A percentile compares a stretch with the other conserved stretches of the same genome.
Conservation (phyloP, 106 monocot species). For the Amphibolis antarctica region DNA sequence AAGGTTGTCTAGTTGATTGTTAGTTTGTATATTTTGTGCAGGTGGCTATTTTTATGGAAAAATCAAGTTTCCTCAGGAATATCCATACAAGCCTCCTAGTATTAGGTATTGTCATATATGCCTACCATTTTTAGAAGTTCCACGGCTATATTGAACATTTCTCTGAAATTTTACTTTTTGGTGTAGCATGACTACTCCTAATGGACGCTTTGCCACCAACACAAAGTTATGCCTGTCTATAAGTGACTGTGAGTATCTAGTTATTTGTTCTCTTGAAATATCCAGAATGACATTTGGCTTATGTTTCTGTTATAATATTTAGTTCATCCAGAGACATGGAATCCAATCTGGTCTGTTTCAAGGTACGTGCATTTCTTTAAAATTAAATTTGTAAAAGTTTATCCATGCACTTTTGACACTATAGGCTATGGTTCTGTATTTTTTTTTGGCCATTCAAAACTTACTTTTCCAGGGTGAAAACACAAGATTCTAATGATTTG, state of each 20-base stretch:
- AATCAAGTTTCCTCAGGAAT: conserved; percentile 94
- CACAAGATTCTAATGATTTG: no score
- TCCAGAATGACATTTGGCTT: conserved; percentile 5
- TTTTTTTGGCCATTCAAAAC: no score
- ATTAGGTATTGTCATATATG: conserved; percentile 52
- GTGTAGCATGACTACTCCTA: conserved; percentile 94
- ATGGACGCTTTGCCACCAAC: conserved; percentile 89
- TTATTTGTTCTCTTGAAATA: background rate
- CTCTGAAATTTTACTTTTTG: conserved; percentile 6
- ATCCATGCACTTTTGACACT: no score
- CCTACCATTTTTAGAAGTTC: background rate
- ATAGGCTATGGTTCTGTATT: no score
- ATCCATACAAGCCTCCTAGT: conserved; percentile 97
- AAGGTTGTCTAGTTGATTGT: no score
- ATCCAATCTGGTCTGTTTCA: conserved; percentile 98
- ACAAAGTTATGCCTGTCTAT: conserved; percentile 74
- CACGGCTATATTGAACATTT: background rate
- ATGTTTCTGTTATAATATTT: conserved; percentile 15
- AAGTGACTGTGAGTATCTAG: conserved; percentile 58
- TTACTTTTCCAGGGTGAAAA: no score
- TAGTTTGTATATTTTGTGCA: conserved; percentile 18
- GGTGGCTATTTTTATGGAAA: conserved; percentile 98
- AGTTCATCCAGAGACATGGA: conserved; percentile 99
- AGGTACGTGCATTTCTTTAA: conserved; percentile 32
- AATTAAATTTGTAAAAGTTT: background rate